phyloP scores from a whole-genome alignment of 2,329 filamentous ascomycete species.

The Pseudogymnoascus sp. region DNA sequence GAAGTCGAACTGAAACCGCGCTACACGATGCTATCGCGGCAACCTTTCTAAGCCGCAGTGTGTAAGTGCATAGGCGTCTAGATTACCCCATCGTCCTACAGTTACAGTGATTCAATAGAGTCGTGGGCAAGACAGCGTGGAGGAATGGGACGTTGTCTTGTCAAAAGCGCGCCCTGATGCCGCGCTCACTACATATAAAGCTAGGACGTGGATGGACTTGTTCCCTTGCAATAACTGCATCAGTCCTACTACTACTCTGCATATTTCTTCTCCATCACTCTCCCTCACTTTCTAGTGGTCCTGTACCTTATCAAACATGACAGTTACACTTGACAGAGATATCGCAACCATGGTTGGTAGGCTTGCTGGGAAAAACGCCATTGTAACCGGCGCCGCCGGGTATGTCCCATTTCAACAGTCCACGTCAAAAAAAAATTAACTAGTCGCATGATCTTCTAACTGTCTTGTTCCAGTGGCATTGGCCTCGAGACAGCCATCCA shows the following conservation, averaged over 20 bases:
- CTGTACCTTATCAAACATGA: not conserved
- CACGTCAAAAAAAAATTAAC: not conserved
- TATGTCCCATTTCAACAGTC: conserved; percentile 33
- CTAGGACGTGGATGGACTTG: not conserved
- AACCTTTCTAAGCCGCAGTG: not conserved
- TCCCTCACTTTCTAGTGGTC: not conserved
- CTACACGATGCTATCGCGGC: not conserved
- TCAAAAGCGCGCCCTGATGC: not conserved
- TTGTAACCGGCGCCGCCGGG: conserved; percentile 64
- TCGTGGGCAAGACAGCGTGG: not conserved
- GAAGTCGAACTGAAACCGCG: not conserved
- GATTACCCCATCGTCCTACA: not conserved
- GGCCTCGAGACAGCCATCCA: conserved; percentile 67
- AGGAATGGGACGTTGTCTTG: not conserved
- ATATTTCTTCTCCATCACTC: not conserved
- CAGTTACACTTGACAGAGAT: not conserved
- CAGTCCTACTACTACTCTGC: not conserved
- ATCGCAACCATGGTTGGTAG: conserved; percentile 22
- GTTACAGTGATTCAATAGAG: not conserved
- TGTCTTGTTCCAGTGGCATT: conserved; percentile 47
- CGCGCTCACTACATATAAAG: not conserved
- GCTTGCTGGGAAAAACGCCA: conserved; percentile 31
- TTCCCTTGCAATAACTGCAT: not conserved
- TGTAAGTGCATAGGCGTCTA: not conserved
- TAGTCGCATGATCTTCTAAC: not conserved